phyloP scores from a whole-genome alignment of 164 flowering plant species.

The Buxus sempervirens region DNA sequence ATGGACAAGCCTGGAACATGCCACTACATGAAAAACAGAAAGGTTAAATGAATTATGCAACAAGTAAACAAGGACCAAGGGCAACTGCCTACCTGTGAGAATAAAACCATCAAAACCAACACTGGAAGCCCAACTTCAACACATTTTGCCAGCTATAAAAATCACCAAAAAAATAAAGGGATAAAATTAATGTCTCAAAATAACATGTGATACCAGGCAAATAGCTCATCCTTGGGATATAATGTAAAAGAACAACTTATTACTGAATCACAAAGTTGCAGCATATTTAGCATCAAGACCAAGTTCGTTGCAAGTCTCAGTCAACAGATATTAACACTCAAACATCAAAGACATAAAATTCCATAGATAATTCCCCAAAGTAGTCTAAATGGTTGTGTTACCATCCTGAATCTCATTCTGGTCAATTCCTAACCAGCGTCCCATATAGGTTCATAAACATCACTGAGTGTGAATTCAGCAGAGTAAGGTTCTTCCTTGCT shows the following conservation, averaged over 20 bases:
- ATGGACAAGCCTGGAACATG: neutral
- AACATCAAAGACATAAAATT: too few species aligned
- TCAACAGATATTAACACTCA: too few species aligned
- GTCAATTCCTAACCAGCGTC: neutral
- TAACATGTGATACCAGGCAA: neutral
- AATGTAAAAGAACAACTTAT: too few species aligned
- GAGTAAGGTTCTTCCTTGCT: neutral
- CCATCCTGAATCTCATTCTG: neutral
- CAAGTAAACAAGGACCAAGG: neutral
- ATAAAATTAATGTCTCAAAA: neutral
- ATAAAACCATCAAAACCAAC: slow-evolving; percentile 46
- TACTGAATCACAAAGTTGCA: too few species aligned
- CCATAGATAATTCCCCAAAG: neutral
- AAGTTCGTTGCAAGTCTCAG: too few species aligned
- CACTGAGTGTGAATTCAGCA: neutral
- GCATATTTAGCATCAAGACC: too few species aligned
- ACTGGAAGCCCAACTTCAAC: slow-evolving; percentile 82
- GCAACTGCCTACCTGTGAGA: slow-evolving; percentile 56
- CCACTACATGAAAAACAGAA: neutral
- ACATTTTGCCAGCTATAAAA: slow-evolving; percentile 61
- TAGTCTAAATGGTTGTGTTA: neutral
- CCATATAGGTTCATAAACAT: neutral
- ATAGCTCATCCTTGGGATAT: neutral
- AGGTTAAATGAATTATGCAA: neutral
- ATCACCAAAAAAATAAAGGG: slow-evolving; percentile 2